Evolutionary conservation across 2,329 filamentous ascomycete species (phyloP).

Genomic region (Aureobasidium sp.): DNA sequence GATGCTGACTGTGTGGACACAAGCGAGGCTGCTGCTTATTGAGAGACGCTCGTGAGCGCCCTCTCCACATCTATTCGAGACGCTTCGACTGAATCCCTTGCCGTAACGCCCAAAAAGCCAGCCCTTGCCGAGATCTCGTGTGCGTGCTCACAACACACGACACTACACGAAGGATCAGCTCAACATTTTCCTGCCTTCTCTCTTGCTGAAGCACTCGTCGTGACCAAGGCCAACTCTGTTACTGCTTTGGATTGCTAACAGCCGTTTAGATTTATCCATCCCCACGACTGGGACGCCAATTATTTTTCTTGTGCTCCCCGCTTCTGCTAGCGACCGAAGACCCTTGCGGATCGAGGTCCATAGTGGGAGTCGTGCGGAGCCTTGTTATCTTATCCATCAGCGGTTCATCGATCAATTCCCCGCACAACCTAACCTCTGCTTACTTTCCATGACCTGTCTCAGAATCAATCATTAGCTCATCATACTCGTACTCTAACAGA

Average conservation of each 20-base stretch:
- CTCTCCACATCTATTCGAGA: constrained; percentile 9
- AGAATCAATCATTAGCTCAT: neutral
- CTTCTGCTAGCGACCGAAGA: neutral
- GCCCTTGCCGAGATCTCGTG: constrained; percentile 1
- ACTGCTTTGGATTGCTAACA: neutral
- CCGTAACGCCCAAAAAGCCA: neutral
- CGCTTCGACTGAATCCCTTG: constrained; percentile 9
- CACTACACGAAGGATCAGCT: neutral
- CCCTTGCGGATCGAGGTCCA: neutral
- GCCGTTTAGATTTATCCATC: neutral
- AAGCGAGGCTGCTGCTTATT: constrained; percentile 11
- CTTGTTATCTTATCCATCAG: neutral
- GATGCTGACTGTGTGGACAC: constrained; percentile 5
- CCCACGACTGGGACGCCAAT: neutral
- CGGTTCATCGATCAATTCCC: neutral
- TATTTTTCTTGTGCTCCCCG: neutral
- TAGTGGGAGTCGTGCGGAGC: neutral
- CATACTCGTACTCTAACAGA: neutral
- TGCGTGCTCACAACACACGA: neutral
- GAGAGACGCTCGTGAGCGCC: neutral
- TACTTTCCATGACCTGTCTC: neutral
- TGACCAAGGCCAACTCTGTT: neutral
- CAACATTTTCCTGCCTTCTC: neutral
- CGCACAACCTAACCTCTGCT: neutral
- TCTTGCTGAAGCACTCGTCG: neutral